phyloP scores from a whole-genome alignment of 352 stramenopile genomes.

The Pythium sp. region DNA sequence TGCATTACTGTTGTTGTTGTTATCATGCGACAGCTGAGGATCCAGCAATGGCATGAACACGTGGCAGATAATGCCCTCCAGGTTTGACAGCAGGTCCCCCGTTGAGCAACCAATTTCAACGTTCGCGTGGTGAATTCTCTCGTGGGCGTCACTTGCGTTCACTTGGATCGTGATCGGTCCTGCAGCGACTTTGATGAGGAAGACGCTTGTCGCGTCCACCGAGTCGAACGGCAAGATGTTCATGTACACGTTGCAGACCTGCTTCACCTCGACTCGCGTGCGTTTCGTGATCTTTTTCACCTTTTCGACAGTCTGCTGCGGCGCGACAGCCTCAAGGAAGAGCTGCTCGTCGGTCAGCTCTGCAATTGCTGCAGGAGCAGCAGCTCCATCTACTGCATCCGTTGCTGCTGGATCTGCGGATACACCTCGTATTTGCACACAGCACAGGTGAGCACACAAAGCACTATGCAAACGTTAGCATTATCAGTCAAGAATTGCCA shows the following conservation, averaged over 20 bases:
- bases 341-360: slow-evolving; percentile 72
- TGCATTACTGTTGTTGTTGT: slow-evolving; percentile 18
- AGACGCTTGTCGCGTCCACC: slow-evolving; percentile 62
- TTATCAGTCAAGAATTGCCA: neutral
- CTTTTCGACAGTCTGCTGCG: slow-evolving; percentile 29
- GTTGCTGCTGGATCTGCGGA: neutral
- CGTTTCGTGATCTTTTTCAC: slow-evolving; percentile 50
- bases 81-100: slow-evolving; percentile 77
- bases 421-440: neutral
- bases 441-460: neutral
- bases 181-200: slow-evolving; percentile 71
- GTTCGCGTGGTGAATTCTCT: slow-evolving; percentile 62
- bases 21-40: slow-evolving; percentile 47
- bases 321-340: slow-evolving; percentile 47
- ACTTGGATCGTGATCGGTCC: slow-evolving; percentile 47
- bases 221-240: slow-evolving; percentile 64
- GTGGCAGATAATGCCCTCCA: slow-evolving; percentile 85
- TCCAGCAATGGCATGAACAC: slow-evolving; percentile 89
- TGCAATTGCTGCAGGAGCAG: neutral
- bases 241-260: slow-evolving; percentile 63
- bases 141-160: slow-evolving; percentile 24
- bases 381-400: neutral
- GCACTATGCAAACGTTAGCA: neutral
- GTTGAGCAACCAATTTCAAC: slow-evolving; percentile 88
- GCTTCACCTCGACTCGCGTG: slow-evolving; percentile 44